These are phyloP conservation scores for Populus hybrid DNA, from an alignment of 441 rosid genomes.

Conservation along the genomic window DNA sequence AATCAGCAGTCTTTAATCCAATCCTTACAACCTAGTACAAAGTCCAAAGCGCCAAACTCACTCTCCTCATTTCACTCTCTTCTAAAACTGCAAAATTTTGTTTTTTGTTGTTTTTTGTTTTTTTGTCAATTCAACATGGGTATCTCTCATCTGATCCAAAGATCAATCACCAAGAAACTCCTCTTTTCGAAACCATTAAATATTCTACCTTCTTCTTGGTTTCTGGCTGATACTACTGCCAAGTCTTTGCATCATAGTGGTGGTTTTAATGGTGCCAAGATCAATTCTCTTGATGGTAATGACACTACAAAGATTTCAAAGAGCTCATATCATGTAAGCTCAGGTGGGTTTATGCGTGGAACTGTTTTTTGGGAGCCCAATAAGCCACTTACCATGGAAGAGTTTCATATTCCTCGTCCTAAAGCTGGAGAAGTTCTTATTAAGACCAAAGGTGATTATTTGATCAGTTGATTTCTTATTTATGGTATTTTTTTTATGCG, in stretches of 20 bases:
- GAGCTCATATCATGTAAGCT: slow-evolving; percentile 62
- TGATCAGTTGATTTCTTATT: not conserved
- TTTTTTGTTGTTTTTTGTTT: not conserved
- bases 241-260: not conserved
- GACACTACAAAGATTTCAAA: slow-evolving; percentile 8
- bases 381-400: slow-evolving; percentile 77
- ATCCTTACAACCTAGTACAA: not conserved
- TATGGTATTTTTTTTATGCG: not conserved
- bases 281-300: slow-evolving; percentile 10
- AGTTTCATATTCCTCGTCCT: slow-evolving; percentile 85
- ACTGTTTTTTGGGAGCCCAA: slow-evolving; percentile 78
- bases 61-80: not conserved
- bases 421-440: slow-evolving; percentile 86
- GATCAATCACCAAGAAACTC: slow-evolving; percentile 4
- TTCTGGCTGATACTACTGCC: not conserved
- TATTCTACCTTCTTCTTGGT: not conserved
- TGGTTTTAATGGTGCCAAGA: not conserved
- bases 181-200: not conserved
- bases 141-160: slow-evolving; percentile 5
- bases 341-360: slow-evolving; percentile 81
- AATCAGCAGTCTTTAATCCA: not conserved
- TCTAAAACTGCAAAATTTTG: not conserved
- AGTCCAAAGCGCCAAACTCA: too few relatives aligned
- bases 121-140: slow-evolving; percentile 4
- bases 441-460: slow-evolving; percentile 65